These are phyloP conservation scores for Claviceps sp. DNA, from an alignment of 2,329 filamentous ascomycete species.

Conservation along the genomic window DNA sequence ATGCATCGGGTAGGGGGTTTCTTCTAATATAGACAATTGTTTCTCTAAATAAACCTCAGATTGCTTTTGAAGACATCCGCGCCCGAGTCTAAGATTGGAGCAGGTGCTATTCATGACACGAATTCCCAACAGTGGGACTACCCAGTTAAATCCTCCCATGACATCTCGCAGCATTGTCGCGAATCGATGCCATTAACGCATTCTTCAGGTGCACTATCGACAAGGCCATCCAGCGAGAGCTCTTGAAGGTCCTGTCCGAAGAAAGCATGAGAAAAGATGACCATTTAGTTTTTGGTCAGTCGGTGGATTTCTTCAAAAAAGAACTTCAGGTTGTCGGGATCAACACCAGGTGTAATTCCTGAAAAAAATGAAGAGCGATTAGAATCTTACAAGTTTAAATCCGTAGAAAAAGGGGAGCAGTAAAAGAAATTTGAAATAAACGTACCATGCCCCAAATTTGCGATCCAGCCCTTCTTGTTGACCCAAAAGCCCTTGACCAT, in stretches of 20 bases:
- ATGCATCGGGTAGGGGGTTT: too few relatives aligned
- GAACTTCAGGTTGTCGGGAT: slow-evolving; percentile 85
- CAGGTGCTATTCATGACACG: too few relatives aligned
- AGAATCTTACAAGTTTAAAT: neutral
- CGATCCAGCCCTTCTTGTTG: slow-evolving; percentile 87
- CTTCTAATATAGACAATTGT: too few relatives aligned
- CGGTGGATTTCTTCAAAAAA: slow-evolving; percentile 89
- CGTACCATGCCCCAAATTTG: slow-evolving; percentile 82
- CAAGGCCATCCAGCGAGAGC: too few relatives aligned
- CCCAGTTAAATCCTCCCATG: neutral
- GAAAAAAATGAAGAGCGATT: neutral
- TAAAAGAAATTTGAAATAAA: neutral
- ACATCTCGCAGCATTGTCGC: neutral
- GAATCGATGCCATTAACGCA: too few relatives aligned
- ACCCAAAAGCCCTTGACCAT: slow-evolving; percentile 78
- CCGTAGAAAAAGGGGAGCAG: too few relatives aligned
- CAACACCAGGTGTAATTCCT: slow-evolving; percentile 90
- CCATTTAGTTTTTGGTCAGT: slow-evolving; percentile 32
- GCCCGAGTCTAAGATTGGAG: too few relatives aligned
- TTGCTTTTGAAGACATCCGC: too few relatives aligned
- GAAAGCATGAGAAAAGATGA: neutral
- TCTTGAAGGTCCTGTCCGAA: too few relatives aligned
- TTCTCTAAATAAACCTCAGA: too few relatives aligned
- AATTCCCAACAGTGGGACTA: too few relatives aligned
- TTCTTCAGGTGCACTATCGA: too few relatives aligned